Evolutionary conservation across 495 filamentous ascomycete species (phyloP).

Genomic region (Aspergillus funiculosus): DNA sequence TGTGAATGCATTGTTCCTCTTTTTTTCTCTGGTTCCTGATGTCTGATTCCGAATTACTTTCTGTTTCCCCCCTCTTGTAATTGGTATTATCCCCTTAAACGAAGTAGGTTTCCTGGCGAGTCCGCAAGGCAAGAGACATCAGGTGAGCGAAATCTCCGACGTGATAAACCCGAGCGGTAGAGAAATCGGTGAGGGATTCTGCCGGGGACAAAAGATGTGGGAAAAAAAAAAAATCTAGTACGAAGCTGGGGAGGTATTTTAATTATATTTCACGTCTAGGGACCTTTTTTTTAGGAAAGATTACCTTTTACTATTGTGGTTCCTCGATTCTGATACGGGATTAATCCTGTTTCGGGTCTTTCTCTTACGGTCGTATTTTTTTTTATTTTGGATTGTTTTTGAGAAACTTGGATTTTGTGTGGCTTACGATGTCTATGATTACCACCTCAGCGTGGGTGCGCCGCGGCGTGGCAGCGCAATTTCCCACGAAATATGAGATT

Average conservation of each 20-base stretch:
- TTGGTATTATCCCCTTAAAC: neutral
- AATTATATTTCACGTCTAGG: neutral
- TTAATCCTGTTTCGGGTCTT: constrained; percentile 2
- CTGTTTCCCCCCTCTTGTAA: neutral
- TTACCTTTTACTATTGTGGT: neutral
- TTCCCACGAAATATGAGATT: constrained; percentile 84
- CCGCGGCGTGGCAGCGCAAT: constrained; percentile 85
- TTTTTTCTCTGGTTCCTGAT: neutral
- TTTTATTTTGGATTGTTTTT: constrained; percentile 4
- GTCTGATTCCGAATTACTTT: neutral
- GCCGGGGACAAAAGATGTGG: constrained; percentile 24
- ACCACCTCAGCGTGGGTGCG: constrained; percentile 92
- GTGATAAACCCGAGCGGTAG: constrained; percentile 26
- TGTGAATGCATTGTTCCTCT: constrained; percentile 82
- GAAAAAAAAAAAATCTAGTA: constrained; percentile 24
- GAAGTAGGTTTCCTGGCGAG: too few relatives aligned
- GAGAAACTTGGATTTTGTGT: too few relatives aligned
- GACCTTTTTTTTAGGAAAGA: neutral
- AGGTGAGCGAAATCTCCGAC: constrained; percentile 12
- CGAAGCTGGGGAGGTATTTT: constrained; percentile 2
- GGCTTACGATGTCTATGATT: constrained; percentile 79
- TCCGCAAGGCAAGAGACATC: too few relatives aligned
- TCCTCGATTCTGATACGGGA: neutral
- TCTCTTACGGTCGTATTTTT: constrained; percentile 7
- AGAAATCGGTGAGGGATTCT: constrained; percentile 23